Conservation (phyloP, 2,329 filamentous ascomycete species). For the Aspergillus spinulosporus region DNA sequence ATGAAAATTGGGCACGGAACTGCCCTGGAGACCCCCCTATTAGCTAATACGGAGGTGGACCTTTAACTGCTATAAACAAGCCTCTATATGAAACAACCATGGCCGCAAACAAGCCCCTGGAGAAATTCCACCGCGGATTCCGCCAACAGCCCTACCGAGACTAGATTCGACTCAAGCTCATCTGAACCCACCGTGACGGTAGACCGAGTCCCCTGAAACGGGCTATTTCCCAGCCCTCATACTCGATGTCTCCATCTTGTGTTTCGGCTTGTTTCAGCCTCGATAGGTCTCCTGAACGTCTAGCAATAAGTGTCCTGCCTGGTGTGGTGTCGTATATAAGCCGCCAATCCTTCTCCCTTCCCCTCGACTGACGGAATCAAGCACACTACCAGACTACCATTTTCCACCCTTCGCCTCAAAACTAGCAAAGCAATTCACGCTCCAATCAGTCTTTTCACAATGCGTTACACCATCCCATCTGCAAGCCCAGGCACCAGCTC, state of each 20-base stretch:
- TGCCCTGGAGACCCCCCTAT: background rate
- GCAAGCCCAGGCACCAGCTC: too few relatives aligned
- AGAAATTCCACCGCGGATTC: background rate
- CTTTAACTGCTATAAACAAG: background rate
- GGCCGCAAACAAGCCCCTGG: conserved; percentile 1
- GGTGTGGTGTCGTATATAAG: too few relatives aligned
- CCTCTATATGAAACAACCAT: conserved; percentile 1
- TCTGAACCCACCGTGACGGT: background rate
- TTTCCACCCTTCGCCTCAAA: too few relatives aligned
- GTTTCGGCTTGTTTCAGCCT: background rate
- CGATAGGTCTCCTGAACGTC: too few relatives aligned
- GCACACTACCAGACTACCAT: too few relatives aligned
- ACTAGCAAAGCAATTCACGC: too few relatives aligned
- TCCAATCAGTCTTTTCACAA: too few relatives aligned
- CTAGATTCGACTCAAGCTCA: background rate
- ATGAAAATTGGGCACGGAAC: too few relatives aligned
- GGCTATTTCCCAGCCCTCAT: background rate
- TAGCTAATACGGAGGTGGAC: background rate
- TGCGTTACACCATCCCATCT: too few relatives aligned
- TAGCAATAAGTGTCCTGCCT: too few relatives aligned
- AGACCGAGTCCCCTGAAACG: background rate
- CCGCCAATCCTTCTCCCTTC: too few relatives aligned
- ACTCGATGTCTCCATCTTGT: background rate
- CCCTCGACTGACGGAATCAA: too few relatives aligned
- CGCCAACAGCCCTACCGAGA: background rate